Percentiles rank a stretch among this genome's conserved stretches.
Conservation (phyloP, 2,329 filamentous ascomycete species). For the Diplodia seriata region DNA sequence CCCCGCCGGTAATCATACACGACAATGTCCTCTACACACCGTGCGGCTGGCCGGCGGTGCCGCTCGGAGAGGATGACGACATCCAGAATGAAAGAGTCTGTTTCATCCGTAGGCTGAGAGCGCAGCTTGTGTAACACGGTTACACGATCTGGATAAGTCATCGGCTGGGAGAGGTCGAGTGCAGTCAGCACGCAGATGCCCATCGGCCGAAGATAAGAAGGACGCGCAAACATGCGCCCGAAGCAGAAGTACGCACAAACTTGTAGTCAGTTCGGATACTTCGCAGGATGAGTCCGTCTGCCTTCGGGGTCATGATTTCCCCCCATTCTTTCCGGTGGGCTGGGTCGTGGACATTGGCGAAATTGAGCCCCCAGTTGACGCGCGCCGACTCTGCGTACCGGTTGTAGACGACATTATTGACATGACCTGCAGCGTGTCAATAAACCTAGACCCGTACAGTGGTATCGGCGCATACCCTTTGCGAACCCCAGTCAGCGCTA, state of each 20-base stretch:
- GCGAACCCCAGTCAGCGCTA: slow-evolving; percentile 1
- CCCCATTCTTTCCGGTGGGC: slow-evolving; percentile 69
- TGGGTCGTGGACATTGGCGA: slow-evolving; percentile 68
- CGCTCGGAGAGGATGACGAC: slow-evolving; percentile 76
- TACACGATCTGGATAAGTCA: slow-evolving; percentile 82
- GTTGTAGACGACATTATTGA: slow-evolving; percentile 87
- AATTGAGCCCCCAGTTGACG: slow-evolving; percentile 78
- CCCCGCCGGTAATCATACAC: slow-evolving; percentile 74
- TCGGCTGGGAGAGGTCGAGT: slow-evolving; percentile 56
- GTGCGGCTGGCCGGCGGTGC: slow-evolving; percentile 74
- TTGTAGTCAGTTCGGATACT: slow-evolving; percentile 87
- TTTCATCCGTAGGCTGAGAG: slow-evolving; percentile 56
- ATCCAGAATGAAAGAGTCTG: slow-evolving; percentile 65
- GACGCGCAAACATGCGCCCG: slow-evolving; percentile 32
- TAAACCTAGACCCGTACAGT: slow-evolving; percentile 18
- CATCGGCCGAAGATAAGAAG: slow-evolving; percentile 18
- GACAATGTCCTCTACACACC: slow-evolving; percentile 78
- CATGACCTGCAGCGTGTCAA: slow-evolving; percentile 64
- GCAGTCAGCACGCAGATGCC: slow-evolving; percentile 23
- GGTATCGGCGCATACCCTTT: slow-evolving; percentile 25
- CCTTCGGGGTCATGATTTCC: slow-evolving; percentile 70
- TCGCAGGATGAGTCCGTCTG: slow-evolving; percentile 76
- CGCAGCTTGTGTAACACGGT: slow-evolving; percentile 83
- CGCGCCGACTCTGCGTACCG: slow-evolving; percentile 83
- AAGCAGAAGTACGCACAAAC: slow-evolving; percentile 67